These are phyloP conservation scores for Alternaria solani DNA, from an alignment of 2,329 filamentous ascomycete species.

Conservation along the genomic window DNA sequence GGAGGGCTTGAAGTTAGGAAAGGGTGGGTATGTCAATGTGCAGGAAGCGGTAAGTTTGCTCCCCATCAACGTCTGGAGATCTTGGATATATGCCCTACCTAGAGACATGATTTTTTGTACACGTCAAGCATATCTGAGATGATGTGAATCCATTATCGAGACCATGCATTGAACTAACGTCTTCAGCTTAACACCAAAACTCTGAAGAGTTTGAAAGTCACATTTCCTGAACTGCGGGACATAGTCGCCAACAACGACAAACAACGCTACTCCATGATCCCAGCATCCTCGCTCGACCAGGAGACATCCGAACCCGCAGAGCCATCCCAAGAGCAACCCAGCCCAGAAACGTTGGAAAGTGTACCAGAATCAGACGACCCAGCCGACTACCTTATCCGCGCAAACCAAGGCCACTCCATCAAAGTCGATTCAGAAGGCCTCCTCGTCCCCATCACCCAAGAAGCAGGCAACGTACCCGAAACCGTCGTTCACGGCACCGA, in stretches of 20 bases:
- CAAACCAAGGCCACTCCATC: constrained; percentile 94
- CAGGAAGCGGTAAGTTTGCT: constrained; percentile 62
- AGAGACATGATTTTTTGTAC: not conserved
- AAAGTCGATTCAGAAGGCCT: constrained; percentile 74
- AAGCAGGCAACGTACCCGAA: constrained; percentile 66
- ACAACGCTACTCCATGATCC: constrained; percentile 84
- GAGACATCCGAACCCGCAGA: constrained; percentile 7
- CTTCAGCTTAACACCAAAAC: constrained; percentile 64
- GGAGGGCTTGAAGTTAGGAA: constrained; percentile 66
- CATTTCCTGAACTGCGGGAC: constrained; percentile 74
- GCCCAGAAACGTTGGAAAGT: constrained; percentile 20
- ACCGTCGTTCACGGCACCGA: constrained; percentile 89
- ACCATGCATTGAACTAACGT: constrained; percentile 4
- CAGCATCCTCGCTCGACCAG: constrained; percentile 46
- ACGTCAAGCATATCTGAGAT: not conserved
- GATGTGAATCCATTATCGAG: accelerated
- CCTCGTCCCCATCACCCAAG: constrained; percentile 69
- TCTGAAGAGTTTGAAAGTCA: constrained; percentile 74
- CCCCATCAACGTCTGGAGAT: not conserved
- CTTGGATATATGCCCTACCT: not conserved
- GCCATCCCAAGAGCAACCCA: constrained; percentile 12
- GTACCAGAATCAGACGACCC: constrained; percentile 57
- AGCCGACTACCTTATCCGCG: constrained; percentile 83
- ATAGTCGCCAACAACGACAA: constrained; percentile 83
- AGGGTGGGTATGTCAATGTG: constrained; percentile 68